These are phyloP conservation scores for Penicillium freii DNA, from an alignment of 2,329 filamentous ascomycete genomes.

Conservation along the genomic window DNA sequence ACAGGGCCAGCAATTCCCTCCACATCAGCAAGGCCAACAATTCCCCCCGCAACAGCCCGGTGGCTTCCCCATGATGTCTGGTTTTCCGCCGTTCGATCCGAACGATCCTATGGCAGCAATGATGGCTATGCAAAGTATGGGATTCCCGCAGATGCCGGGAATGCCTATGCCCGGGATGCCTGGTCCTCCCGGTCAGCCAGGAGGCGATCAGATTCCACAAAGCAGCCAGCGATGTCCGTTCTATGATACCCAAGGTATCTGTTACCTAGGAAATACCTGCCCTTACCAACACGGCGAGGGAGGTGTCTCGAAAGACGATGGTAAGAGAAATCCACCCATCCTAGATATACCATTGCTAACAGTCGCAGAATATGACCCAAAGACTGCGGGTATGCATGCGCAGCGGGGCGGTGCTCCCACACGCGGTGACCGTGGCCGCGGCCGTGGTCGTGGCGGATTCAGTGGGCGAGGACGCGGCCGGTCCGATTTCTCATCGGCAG, in stretches of 20 bases:
- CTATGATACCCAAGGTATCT: conserved; percentile 60
- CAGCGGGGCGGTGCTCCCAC: conserved; percentile 23
- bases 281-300: conserved; percentile 56
- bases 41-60: conserved; percentile 30
- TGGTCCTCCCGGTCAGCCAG: conserved; percentile 26
- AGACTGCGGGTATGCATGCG: conserved; percentile 43
- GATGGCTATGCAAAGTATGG: conserved; percentile 54
- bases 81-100: conserved; percentile 54
- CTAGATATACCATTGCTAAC: conserved; percentile 6
- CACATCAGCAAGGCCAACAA: conserved; percentile 22
- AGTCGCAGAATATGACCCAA: conserved; percentile 54
- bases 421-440: conserved; percentile 41
- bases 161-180: conserved; percentile 46
- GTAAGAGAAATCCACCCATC: conserved; percentile 20
- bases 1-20: conserved; percentile 29
- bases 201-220: conserved; percentile 26
- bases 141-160: conserved; percentile 49
- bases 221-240: conserved; percentile 51
- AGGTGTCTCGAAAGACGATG: conserved; percentile 39
- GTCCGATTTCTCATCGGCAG: conserved; percentile 54
- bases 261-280: conserved; percentile 55
- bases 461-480: conserved; percentile 43
- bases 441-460: conserved; percentile 45
- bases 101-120: conserved; percentile 57
- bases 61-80: conserved; percentile 42